Evolutionary conservation across 2,329 filamentous ascomycete species (phyloP), one percentile per base, ranked within the genome.

Genomic region (Thyridium curvatum): DNA sequence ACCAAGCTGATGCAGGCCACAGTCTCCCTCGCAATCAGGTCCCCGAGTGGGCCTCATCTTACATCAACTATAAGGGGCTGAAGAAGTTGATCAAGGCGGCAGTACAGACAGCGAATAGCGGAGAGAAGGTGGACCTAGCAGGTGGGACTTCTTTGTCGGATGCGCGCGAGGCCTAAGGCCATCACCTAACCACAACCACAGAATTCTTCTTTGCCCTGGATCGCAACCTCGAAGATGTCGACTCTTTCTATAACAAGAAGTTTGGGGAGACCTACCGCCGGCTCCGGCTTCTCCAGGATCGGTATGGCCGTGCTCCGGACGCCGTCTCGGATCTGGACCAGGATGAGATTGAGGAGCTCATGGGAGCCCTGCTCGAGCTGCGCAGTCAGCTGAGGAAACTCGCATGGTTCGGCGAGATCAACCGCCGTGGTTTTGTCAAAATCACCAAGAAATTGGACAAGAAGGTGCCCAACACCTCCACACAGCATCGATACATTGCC

Each of bases 381-480:
- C 79, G 93, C 41, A 84, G 82, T 38, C 86, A 94, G 56, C 66
- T 97, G 49, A 78, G 93, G 43, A 97, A 97, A 54, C 70, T 98
- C 38, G 86, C 94, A 60, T 97, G 90, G 90, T 98, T 97, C 58
- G 91, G 90, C 36, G 91, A 97, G 64, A 91, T 97, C 54, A 98
- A 98, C 61, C 79, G 90, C 38, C 77, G 87, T 47, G 93, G 93
- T 2, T 98, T 98, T 55, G 79, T 94, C 60, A 98, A 98, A 68
- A 98, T 98, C 61, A 95, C 93, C 37, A 98, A 98, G 70, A 98
- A 98, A 65, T 70, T 96, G 34, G 93, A 98, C 65, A 98, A 98
- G 68, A 96, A 94, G 66, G 78, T 96, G 3, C 74, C 84, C 2
- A 74, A 78, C 34, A 78, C 81, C 4, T 76, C 82, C 37, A 83